phyloP scores from a whole-genome alignment of 2,329 filamentous ascomycete species.

The Verticillium longisporum region DNA sequence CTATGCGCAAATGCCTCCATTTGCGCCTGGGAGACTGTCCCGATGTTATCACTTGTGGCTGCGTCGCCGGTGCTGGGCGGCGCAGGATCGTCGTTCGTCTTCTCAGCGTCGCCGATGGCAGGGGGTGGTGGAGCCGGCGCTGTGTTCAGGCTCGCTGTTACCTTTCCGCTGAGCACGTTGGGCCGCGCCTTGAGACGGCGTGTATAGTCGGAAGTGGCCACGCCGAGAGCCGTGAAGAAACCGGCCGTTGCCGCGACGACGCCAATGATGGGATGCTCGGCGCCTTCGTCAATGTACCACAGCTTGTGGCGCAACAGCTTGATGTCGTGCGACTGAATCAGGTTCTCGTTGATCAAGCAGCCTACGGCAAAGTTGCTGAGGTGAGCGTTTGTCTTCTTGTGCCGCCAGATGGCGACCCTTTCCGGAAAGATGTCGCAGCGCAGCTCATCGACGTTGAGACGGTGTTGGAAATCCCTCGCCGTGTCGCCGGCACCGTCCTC shows the following conservation, averaged over 20 bases:
- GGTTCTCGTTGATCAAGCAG: constrained; percentile 46
- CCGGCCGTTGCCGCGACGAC: constrained; percentile 59
- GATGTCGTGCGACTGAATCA: constrained; percentile 49
- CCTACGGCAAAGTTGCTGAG: constrained; percentile 56
- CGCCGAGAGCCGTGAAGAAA: constrained; percentile 58
- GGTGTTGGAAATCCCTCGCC: constrained; percentile 45
- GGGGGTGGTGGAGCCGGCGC: neutral
- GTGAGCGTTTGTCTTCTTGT: constrained; percentile 50
- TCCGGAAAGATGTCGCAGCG: constrained; percentile 52
- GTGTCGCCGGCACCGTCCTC: constrained; percentile 49
- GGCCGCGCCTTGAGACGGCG: constrained; percentile 9
- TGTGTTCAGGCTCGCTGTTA: neutral
- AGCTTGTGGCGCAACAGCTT: constrained; percentile 41
- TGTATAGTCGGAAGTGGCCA: constrained; percentile 29
- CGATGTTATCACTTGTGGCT: neutral
- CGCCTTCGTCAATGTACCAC: constrained; percentile 60
- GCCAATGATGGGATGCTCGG: constrained; percentile 57
- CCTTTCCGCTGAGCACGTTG: neutral
- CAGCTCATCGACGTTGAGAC: constrained; percentile 45
- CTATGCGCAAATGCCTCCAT: constrained; percentile 21
- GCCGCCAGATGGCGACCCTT: constrained; percentile 53
- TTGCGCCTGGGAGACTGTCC: constrained; percentile 4
- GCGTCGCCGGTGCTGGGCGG: neutral
- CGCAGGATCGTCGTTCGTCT: neutral
- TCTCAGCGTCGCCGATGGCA: neutral